phyloP scores from a whole-genome alignment of 169 alveolate species.

The Besnoitia besnoiti region DNA sequence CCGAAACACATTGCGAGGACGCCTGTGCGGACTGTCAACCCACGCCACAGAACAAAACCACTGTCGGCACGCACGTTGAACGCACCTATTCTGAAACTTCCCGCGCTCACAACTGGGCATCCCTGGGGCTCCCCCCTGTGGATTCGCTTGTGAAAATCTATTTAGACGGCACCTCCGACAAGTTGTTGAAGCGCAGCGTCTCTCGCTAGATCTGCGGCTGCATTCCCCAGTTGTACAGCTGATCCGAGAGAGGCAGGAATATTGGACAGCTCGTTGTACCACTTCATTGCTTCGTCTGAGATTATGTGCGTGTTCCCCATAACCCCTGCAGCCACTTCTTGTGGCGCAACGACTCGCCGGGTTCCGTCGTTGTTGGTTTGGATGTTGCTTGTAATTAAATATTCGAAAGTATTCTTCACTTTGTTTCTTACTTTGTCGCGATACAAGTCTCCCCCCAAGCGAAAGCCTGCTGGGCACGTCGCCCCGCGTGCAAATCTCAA shows the following conservation, averaged over 20 bases:
- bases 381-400: constrained; percentile 29
- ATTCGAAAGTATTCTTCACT: constrained; percentile 30
- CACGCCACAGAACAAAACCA: too few species aligned
- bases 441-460: constrained; percentile 37
- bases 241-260: constrained; percentile 20
- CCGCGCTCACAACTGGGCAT: too few species aligned
- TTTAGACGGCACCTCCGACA: background rate
- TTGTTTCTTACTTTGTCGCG: constrained; percentile 22
- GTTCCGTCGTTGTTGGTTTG: constrained; percentile 33
- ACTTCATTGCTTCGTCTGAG: constrained; percentile 15
- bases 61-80: too few species aligned
- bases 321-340: constrained; percentile 41
- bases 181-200: constrained; percentile 36
- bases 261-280: constrained; percentile 16
- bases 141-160: too few species aligned
- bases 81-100: too few species aligned
- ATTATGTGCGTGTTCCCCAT: background rate
- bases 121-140: too few species aligned
- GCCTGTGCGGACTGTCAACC: too few species aligned
- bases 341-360: constrained; percentile 13
- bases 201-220: constrained; percentile 22
- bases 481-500: constrained; percentile 20
- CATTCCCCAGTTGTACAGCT: constrained; percentile 1
- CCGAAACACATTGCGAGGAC: too few species aligned
- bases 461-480: constrained; percentile 34